Percentiles rank a stretch among this genome's conserved stretches.
Evolutionary conservation across 139 green algal species (phyloP).

Genomic region (Chlamydomonas eustigma): DNA sequence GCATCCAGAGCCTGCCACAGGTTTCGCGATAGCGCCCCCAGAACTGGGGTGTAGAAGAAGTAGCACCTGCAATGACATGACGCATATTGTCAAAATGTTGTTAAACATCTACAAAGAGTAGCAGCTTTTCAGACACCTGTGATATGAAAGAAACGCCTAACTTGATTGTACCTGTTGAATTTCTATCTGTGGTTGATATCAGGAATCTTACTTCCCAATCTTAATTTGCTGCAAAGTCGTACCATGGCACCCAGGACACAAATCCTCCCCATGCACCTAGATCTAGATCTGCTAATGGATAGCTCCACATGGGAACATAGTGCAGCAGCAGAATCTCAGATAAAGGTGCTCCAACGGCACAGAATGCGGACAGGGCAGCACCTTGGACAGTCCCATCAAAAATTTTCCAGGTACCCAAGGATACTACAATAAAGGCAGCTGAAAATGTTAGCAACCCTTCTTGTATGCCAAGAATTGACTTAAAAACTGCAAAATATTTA

Average conservation of each 20-base stretch:
- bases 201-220: too few species aligned
- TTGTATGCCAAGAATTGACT: too few species aligned
- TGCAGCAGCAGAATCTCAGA: background rate
- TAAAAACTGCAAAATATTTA: too few species aligned
- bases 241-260: slow-evolving; percentile 12
- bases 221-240: too few species aligned
- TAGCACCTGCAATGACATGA: slow-evolving; percentile 10
- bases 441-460: too few species aligned
- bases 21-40: background rate
- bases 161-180: too few species aligned
- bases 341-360: background rate
- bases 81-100: too few species aligned
- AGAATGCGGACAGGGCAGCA: background rate
- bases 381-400: background rate
- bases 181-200: too few species aligned
- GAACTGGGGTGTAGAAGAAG: slow-evolving; percentile 1
- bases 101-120: too few species aligned
- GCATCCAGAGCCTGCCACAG: slow-evolving; percentile 5
- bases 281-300: background rate
- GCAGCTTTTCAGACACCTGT: too few species aligned
- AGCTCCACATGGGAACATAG: background rate
- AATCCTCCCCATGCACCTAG: background rate
- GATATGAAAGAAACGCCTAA: too few species aligned
- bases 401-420: background rate
- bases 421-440: background rate